Conservation (phyloP, 176 grass and related monocot species). For the Canna indica region DNA sequence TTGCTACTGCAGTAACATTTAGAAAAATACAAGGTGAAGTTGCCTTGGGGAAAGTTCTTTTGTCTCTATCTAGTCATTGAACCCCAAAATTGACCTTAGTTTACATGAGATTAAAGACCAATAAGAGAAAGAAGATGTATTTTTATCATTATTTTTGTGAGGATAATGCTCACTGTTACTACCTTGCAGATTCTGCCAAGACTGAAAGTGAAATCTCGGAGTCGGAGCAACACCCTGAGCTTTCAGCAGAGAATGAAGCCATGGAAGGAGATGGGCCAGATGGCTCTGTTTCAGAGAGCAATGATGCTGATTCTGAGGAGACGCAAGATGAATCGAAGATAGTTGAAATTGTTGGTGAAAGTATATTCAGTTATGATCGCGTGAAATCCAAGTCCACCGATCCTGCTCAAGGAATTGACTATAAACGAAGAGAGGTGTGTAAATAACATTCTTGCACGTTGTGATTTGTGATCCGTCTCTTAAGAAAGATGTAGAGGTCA, state of each 20-base stretch:
- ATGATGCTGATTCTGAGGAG: slow-evolving; percentile 35
- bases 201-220: slow-evolving; percentile 28
- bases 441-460: not conserved
- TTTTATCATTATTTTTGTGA: not conserved
- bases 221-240: slow-evolving; percentile 32
- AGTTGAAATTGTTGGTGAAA: slow-evolving; percentile 51
- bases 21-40: not conserved
- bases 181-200: slow-evolving; percentile 25
- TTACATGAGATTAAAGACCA: not conserved
- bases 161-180: slow-evolving; percentile 12
- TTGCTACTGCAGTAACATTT: too few relatives aligned
- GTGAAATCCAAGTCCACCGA: slow-evolving; percentile 70
- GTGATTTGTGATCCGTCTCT: not conserved
- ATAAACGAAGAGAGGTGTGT: slow-evolving; percentile 88
- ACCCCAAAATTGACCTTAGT: not conserved
- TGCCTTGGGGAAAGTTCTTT: not conserved
- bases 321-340: slow-evolving; percentile 35
- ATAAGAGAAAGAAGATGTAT: not conserved
- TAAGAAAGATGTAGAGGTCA: not conserved
- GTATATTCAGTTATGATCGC: slow-evolving; percentile 64
- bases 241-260: slow-evolving; percentile 49
- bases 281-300: slow-evolving; percentile 24
- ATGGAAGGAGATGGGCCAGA: slow-evolving; percentile 36
- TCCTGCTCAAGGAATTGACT: slow-evolving; percentile 76
- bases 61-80: not conserved